These are phyloP conservation scores for Dinochytrium kinnereticum DNA, from an alignment of 371 early-diverging fungal genomes.

Conservation along the genomic window DNA sequence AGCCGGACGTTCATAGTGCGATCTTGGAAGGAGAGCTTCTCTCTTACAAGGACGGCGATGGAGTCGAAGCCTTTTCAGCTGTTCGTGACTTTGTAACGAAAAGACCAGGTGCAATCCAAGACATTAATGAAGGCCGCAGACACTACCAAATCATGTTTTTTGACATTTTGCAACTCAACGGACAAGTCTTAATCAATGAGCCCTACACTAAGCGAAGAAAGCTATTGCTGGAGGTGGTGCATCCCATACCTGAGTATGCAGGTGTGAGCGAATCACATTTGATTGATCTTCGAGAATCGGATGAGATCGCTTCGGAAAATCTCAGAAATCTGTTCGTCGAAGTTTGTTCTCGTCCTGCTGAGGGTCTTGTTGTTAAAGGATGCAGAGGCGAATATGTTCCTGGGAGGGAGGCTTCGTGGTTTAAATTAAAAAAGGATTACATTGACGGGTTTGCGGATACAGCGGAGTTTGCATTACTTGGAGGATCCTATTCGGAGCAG, in stretches of 20 bases:
- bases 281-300: background rate
- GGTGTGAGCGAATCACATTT: constrained; percentile 20
- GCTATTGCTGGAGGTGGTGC: constrained; percentile 13
- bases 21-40: constrained; percentile 36
- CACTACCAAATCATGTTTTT: constrained; percentile 34
- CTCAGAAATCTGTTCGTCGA: constrained; percentile 24
- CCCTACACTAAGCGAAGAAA: constrained; percentile 24
- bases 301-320: background rate
- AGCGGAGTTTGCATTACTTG: constrained; percentile 29
- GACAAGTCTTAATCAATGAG: background rate
- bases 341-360: constrained; percentile 27
- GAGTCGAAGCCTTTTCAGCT: constrained; percentile 22
- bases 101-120: background rate
- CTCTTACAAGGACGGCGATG: constrained; percentile 17
- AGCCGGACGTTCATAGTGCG: constrained; percentile 15
- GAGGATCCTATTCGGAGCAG: constrained; percentile 27
- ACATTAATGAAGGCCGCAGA: background rate
- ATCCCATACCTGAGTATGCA: constrained; percentile 10
- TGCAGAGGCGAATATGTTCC: constrained; percentile 16
- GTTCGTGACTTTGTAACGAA: constrained; percentile 22
- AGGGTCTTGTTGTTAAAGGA: constrained; percentile 38
- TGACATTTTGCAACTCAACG: constrained; percentile 31
- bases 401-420: constrained; percentile 23
- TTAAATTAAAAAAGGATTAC: constrained; percentile 37
- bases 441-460: constrained; percentile 42